Conservation (phyloP, 345 rosid genomes). For the Gossypium mustelinum region DNA sequence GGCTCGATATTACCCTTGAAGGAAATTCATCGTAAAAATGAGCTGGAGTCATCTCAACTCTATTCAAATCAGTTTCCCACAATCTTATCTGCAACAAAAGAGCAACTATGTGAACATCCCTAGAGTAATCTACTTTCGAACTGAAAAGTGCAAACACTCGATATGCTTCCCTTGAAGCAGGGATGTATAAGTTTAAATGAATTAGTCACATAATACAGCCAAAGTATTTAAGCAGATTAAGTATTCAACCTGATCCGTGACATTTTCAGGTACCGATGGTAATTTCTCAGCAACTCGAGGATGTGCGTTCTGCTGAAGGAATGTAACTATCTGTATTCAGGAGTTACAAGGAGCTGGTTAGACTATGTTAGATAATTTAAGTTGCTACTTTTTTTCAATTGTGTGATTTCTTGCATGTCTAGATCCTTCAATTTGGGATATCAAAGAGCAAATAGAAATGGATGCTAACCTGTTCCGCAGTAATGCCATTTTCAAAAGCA, state of each 20-base stretch:
- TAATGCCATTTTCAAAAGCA: slow-evolving; percentile 93
- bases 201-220: neutral
- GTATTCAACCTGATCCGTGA: slow-evolving; percentile 73
- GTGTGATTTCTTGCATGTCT: neutral
- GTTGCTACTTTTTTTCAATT: neutral
- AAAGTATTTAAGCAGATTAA: slow-evolving; percentile 15
- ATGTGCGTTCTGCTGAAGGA: slow-evolving; percentile 92
- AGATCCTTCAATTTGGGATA: neutral
- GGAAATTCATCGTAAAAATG: slow-evolving; percentile 88
- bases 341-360: slow-evolving; percentile 13
- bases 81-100: slow-evolving; percentile 63
- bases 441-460: slow-evolving; percentile 15
- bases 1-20: slow-evolving; percentile 46
- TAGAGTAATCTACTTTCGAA: neutral
- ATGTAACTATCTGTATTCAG: slow-evolving; percentile 62
- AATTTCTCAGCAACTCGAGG: slow-evolving; percentile 72
- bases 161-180: neutral
- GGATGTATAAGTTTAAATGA: neutral
- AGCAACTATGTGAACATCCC: neutral
- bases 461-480: slow-evolving; percentile 66
- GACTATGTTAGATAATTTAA: neutral
- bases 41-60: slow-evolving; percentile 77
- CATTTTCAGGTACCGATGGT: slow-evolving; percentile 91
- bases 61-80: slow-evolving; percentile 92
- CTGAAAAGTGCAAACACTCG: neutral